Percentiles rank a stretch among this genome's conserved stretches.
phyloP scores from a whole-genome alignment of 2,329 filamentous ascomycete species.

The Fusarium luffae region DNA sequence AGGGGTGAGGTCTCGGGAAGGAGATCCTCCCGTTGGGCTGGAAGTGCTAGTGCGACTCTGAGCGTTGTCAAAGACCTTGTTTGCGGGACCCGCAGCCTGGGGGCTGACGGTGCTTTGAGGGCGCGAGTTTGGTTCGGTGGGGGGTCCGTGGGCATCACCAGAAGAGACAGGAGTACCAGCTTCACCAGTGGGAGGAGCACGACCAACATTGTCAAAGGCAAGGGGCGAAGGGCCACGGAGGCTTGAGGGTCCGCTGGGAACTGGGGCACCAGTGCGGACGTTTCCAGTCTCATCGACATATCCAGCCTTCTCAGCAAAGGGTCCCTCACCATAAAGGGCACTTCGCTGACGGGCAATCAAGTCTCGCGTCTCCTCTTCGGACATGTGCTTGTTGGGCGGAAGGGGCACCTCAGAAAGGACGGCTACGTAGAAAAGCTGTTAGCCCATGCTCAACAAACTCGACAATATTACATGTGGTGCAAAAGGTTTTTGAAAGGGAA shows the following conservation, averaged over 20 bases:
- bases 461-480: slow-evolving; percentile 45
- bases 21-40: slow-evolving; percentile 81
- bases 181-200: slow-evolving; percentile 52
- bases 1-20: slow-evolving; percentile 72
- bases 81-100: slow-evolving; percentile 66
- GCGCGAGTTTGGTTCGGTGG: slow-evolving; percentile 68
- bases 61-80: slow-evolving; percentile 71
- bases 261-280: slow-evolving; percentile 73
- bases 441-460: slow-evolving; percentile 51
- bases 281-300: slow-evolving; percentile 76
- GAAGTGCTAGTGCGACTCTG: slow-evolving; percentile 85
- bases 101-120: slow-evolving; percentile 89
- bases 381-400: slow-evolving; percentile 78
- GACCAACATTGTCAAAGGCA: slow-evolving; percentile 72
- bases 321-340: slow-evolving; percentile 85
- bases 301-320: slow-evolving; percentile 73
- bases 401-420: slow-evolving; percentile 59
- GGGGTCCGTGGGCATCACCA: slow-evolving; percentile 59
- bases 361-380: slow-evolving; percentile 94
- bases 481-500: slow-evolving; percentile 39
- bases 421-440: slow-evolving; percentile 59
- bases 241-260: slow-evolving; percentile 70
- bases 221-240: slow-evolving; percentile 83
- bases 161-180: slow-evolving; percentile 55
- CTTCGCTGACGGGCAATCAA: slow-evolving; percentile 95